phyloP scores from a whole-genome alignment of 352 stramenopile species.

The Hyaloperonospora brassicae region DNA sequence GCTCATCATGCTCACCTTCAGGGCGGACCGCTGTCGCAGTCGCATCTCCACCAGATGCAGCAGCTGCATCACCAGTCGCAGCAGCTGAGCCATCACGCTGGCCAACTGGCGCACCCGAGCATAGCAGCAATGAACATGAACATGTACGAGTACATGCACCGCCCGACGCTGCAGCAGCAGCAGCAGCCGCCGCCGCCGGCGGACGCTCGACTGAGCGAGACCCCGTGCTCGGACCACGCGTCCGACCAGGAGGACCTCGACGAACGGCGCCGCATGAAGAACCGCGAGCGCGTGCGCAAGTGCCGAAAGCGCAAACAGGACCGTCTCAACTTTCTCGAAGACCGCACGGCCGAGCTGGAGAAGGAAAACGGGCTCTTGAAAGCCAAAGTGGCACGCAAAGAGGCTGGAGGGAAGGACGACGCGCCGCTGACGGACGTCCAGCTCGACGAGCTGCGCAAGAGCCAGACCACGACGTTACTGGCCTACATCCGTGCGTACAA shows the following conservation, averaged over 20 bases:
- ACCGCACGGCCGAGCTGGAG: constrained; percentile 75
- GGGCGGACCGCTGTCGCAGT: too few species aligned
- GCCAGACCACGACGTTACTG: constrained; percentile 68
- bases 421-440: constrained; percentile 48
- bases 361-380: constrained; percentile 74
- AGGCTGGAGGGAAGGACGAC: constrained; percentile 24
- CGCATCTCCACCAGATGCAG: constrained; percentile 20
- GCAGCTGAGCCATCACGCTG: constrained; percentile 38
- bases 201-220: constrained; percentile 40
- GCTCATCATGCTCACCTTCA: constrained; percentile 24
- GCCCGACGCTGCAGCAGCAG: constrained; percentile 46
- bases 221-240: constrained; percentile 55
- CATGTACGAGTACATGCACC: constrained; percentile 83
- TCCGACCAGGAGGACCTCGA: constrained; percentile 78
- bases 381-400: constrained; percentile 61
- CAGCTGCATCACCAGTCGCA: constrained; percentile 47
- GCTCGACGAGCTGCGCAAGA: constrained; percentile 71
- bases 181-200: neutral
- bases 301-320: constrained; percentile 86
- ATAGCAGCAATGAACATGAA: constrained; percentile 71
- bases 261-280: constrained; percentile 82
- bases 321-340: constrained; percentile 79
- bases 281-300: constrained; percentile 83
- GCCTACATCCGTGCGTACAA: constrained; percentile 74
- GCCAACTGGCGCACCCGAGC: constrained; percentile 32